Base-by-base conservation (phyloP, 192 early-diverging fungal genomes). In the Coemansia sp. region DNA sequence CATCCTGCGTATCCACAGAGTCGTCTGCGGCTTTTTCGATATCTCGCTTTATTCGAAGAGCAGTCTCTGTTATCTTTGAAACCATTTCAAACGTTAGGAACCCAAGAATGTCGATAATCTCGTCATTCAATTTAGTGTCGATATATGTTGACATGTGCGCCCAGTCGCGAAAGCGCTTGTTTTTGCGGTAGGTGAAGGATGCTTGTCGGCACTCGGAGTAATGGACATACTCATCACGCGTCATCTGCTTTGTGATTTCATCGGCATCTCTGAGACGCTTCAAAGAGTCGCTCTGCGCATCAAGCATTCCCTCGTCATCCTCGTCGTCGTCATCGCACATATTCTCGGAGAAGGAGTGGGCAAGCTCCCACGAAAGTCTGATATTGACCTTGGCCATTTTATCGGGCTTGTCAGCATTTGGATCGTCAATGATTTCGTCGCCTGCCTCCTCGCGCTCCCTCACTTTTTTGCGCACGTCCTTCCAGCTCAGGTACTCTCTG, bases 141-240 rank as follows among this genome's bases (percentile, higher is more conserved):
- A 93, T 89, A 59, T 89, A 92, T 7, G 86, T 79, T 4, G 87
- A 85, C 92, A 99, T 94, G 51, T 92, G 87, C 42, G 92, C 92
- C 96, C 96, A 99, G 63, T 98, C 95, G 33, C 93, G 84, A 71
- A 99, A 99, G 57, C 92, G 82, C 72, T 96, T 95, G 42, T 83
- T 82, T 70, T 96, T 96, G 56, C 95, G 92, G 80, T 92, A 98
- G 4, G 94, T 96, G 59, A 99, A 99, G 9, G 92, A 94, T 8
- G 97, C 95, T 78, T 97, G 95, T n/a, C 96, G 86, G 75, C 95
- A 97, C 75, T 98, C 95, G 7, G 96, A 95, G 67, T 95, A 99
- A 82, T 96, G 93, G 25, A 97, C 94, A 74, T 99, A 99, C 79
- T 99, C 94, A n/a, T 96, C 95, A 64, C 95, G 89, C 23, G 94